phyloP scores from a whole-genome alignment of 2,329 filamentous ascomycete genomes.

The Fusarium tjaetaba region DNA sequence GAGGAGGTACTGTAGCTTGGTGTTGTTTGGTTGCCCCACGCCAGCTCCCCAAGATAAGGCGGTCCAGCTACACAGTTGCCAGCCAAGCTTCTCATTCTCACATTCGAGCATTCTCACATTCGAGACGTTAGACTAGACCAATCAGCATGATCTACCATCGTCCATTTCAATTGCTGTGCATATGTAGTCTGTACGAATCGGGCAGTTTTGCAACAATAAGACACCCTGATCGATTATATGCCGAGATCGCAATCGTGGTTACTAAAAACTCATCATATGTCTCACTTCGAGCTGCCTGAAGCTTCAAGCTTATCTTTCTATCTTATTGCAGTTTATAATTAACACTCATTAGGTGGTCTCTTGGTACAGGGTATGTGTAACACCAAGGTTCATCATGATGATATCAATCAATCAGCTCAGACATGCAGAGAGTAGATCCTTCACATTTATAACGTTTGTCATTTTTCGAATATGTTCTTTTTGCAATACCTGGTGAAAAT shows the following conservation, averaged over 20 bases:
- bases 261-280: neutral
- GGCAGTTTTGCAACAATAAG: neutral
- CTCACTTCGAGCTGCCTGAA: neutral
- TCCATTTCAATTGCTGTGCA: neutral
- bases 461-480: neutral
- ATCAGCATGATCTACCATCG: neutral
- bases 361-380: neutral
- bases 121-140: constrained; percentile 7
- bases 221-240: neutral
- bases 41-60: constrained; percentile 5
- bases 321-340: neutral
- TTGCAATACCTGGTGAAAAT: neutral
- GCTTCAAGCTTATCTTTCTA: neutral
- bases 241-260: neutral
- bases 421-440: neutral
- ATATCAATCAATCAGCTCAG: neutral
- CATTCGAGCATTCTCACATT: neutral
- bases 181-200: neutral
- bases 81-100: neutral
- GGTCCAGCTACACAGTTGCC: neutral
- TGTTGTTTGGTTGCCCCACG: constrained; percentile 10
- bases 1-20: neutral
- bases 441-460: neutral
- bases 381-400: neutral
- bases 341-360: neutral